These are phyloP conservation scores for Yarrowia sp. DNA, from an alignment of 805 yeast genomes.

Conservation along the genomic window DNA sequence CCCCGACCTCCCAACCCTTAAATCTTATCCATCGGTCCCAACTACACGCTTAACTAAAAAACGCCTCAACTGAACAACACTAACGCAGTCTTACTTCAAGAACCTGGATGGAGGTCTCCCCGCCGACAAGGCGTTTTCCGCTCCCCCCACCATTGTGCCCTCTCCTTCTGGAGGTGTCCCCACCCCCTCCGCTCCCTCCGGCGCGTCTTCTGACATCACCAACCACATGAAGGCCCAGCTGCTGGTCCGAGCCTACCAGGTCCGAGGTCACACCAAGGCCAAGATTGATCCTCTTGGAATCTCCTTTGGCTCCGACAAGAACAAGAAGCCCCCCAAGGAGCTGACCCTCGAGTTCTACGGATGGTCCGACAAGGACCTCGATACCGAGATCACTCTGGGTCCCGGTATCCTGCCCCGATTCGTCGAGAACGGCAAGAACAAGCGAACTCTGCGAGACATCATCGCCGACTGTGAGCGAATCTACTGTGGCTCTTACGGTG, in stretches of 20 bases:
- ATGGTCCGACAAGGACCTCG: conserved; percentile 81
- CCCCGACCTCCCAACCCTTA: neutral
- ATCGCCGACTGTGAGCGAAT: conserved; percentile 73
- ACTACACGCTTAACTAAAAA: neutral
- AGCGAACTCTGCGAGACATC: conserved; percentile 75
- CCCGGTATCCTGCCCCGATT: conserved; percentile 97
- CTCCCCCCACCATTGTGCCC: conserved; percentile 91
- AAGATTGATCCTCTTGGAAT: conserved; percentile 93
- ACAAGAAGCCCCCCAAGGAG: conserved; percentile 67
- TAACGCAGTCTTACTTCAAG: conserved; percentile 66
- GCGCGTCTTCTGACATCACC: conserved; percentile 56
- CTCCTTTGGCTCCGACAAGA: conserved; percentile 63
- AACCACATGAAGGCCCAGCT: conserved; percentile 93
- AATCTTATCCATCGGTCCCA: neutral
- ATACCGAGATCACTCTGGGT: conserved; percentile 82
- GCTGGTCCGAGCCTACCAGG: conserved; percentile 97
- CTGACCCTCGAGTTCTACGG: conserved; percentile 90
- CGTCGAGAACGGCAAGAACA: conserved; percentile 59
- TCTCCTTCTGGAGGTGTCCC: conserved; percentile 75
- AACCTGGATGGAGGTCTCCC: conserved; percentile 72
- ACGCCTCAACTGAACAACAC: neutral
- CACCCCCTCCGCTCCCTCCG: conserved; percentile 51
- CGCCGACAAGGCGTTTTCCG: conserved; percentile 71
- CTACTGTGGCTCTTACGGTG: conserved; percentile 87
- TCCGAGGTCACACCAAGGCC: conserved; percentile 95